Percentiles rank a stretch among this genome's conserved stretches.
Evolutionary conservation across 2,329 filamentous ascomycete species (phyloP).

Genomic region (Zalaria obscura): DNA sequence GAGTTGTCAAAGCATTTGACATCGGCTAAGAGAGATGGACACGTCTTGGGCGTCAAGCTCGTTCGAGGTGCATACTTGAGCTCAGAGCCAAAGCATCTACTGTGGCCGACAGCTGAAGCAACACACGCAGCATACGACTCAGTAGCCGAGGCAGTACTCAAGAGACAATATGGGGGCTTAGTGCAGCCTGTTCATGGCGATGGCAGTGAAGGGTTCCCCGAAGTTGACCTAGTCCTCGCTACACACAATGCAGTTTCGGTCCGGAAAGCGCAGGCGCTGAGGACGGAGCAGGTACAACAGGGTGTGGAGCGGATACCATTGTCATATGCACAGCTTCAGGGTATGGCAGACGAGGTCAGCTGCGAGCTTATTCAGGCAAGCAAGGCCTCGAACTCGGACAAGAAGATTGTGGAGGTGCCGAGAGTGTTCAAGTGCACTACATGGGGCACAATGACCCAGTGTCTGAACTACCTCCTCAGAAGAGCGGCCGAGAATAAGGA

Average conservation of each 20-base stretch:
- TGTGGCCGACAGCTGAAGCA: slow-evolving; percentile 38
- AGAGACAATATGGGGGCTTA: slow-evolving; percentile 43
- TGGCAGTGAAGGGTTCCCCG: slow-evolving; percentile 21
- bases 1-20: slow-evolving; percentile 32
- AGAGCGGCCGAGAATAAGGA: slow-evolving; percentile 48
- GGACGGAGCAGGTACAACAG: slow-evolving; percentile 27
- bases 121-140: slow-evolving; percentile 54
- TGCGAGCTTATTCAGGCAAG: slow-evolving; percentile 36
- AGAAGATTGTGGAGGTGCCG: slow-evolving; percentile 24
- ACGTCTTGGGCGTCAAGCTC: slow-evolving; percentile 41
- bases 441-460: slow-evolving; percentile 51
- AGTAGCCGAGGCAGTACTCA: slow-evolving; percentile 53
- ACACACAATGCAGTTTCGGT: slow-evolving; percentile 72
- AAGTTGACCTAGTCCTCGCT: slow-evolving; percentile 54
- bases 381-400: slow-evolving; percentile 18
- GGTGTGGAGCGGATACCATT: slow-evolving; percentile 32
- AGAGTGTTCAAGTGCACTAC: slow-evolving; percentile 41
- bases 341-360: slow-evolving; percentile 91
- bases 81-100: slow-evolving; percentile 34
- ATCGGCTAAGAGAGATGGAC: slow-evolving; percentile 29
- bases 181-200: slow-evolving; percentile 28
- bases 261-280: slow-evolving; percentile 33
- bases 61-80: slow-evolving; percentile 43
- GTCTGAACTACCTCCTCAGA: slow-evolving; percentile 58
- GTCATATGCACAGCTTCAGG: slow-evolving; percentile 69